Conservation (phyloP, 768 basidiomycete species). For the Suillus subaureus region DNA sequence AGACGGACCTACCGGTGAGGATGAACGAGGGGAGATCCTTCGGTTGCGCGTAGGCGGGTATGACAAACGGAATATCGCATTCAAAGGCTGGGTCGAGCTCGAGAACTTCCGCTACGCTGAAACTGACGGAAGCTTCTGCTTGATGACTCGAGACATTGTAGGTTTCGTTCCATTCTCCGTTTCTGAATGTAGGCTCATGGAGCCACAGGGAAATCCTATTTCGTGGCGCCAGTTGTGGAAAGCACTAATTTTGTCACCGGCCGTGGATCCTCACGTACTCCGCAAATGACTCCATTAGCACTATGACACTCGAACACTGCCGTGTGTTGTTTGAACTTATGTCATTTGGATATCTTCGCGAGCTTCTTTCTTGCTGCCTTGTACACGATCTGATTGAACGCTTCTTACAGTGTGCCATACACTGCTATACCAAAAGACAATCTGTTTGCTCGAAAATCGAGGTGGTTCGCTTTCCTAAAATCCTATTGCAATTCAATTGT, state of each 20-base stretch:
- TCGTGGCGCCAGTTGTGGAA: conserved; percentile 82
- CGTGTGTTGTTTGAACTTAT: neutral
- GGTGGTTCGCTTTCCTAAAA: neutral
- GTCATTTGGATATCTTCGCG: neutral
- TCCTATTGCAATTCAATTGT: neutral
- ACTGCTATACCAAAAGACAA: neutral
- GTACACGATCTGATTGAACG: neutral
- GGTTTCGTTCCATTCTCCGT: conserved; percentile 23
- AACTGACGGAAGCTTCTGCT: conserved; percentile 59
- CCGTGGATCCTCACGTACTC: conserved; percentile 61
- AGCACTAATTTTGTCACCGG: conserved; percentile 50
- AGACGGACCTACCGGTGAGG: conserved; percentile 30
- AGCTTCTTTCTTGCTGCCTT: neutral
- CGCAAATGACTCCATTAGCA: conserved; percentile 12
- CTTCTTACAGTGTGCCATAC: neutral
- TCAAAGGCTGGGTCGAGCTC: conserved; percentile 76
- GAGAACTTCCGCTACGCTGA: conserved; percentile 59
- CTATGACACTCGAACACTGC: neutral
- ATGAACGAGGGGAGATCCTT: conserved; percentile 21
- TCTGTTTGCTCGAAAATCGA: neutral
- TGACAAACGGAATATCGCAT: conserved; percentile 62
- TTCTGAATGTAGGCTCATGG: neutral
- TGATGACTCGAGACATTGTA: conserved; percentile 73
- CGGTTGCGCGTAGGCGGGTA: conserved; percentile 66
- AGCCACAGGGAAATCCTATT: conserved; percentile 67